Base-by-base conservation (phyloP, 2,329 filamentous ascomycete species). In the Saccharata proteae region DNA sequence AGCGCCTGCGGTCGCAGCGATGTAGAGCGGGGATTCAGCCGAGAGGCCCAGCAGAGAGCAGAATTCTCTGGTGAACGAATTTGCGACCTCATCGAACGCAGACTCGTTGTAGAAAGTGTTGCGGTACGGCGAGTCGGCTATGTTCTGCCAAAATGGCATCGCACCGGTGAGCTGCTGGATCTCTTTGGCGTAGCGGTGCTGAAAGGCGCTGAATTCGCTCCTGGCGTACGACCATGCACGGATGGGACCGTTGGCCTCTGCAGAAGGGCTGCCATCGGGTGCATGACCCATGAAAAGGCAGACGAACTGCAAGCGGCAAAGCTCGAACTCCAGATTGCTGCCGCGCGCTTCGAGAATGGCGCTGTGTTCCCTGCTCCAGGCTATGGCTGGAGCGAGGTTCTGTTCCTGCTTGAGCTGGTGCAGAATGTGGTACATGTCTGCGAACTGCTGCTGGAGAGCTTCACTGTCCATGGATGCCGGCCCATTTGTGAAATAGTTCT, bases 241-340 rank as follows among this genome's bases (percentile, higher is more conserved):
- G 1, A 64, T 44, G 0, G 69, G 67, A 1, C 77, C 77, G 4
- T 38, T 32, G 34, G 73, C 71, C 25, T 61, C 57, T 7, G 48
- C 28, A 16, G 51, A 44, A 4, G 45, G 45, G 3, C 56, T 57
- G 29, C 68, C 61, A 27, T 71, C 65, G 6, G 72, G 65, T 1
- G 74, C 58, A 7, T 71, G 69, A 0, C 78, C 77, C 40, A 79
- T 74, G 56, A 92, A 93, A 1, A 94, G 68, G 71, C 82, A 88
- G 19, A 96, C 71, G 45, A 82, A 98, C 44, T 93, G 84, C 12
- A 96, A 65, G 41, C 84, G 80, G 58, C 78, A 83, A 2, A 98
- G 74, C 48, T 98, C 88, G 41, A 96, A 98, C 52, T 96, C 88
- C 2, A 98, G 71, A 44, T 93, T 93, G 47, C 84, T 93, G 3